Evolutionary conservation across 176 grass and related monocot genomes (phyloP), one percentile per base, ranked within the genome.

Genomic region (Triticum urartu): DNA sequence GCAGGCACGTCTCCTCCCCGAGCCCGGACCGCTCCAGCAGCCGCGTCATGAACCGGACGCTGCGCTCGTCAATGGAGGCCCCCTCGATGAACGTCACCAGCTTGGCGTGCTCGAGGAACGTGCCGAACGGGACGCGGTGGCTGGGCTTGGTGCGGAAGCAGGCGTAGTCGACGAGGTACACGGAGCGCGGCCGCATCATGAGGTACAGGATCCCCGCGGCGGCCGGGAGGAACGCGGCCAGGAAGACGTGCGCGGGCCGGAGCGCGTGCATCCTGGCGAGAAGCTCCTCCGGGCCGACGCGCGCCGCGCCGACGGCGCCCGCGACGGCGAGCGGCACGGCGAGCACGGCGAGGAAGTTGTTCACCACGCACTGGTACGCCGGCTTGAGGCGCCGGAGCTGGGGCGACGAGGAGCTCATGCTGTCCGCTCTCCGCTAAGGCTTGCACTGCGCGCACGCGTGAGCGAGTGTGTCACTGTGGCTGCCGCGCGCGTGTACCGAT

Each of bases 1-100:
- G 92, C 3, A 89, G 75, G 80, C 81, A 89, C 11, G 92, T 94
- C 87, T 94, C 92, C 80, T 94, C 92, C 11, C 92, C 73, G 73
- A 76, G 73, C 6, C 91, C 91, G 0, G 86, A 88, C 0, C 88
- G 78, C 68, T 88, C 87, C 0, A 94, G 79, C 17, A 94, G 87
- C 54, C 77, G 75, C 4, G 90, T 67, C 84, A 85, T 85, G 92
- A 94, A 94, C 40, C 76, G 61, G 80, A 85, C 39, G 87, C 77
- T 80, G 82, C 82, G 82, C 15, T 91, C 86, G 84, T 87, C 25
- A 21, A 59, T 59, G 54, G 54, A 59, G 54, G 54, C 54, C 18
- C 54, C 54, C 54, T 59, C 54, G 18, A 59, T 59, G 54, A 21
- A 59, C 0, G 54, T 59, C 2, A 59, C 54, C 2, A 59, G 88